phyloP scores from a whole-genome alignment of 768 basidiomycete genomes.

The Suillus subaureus region DNA sequence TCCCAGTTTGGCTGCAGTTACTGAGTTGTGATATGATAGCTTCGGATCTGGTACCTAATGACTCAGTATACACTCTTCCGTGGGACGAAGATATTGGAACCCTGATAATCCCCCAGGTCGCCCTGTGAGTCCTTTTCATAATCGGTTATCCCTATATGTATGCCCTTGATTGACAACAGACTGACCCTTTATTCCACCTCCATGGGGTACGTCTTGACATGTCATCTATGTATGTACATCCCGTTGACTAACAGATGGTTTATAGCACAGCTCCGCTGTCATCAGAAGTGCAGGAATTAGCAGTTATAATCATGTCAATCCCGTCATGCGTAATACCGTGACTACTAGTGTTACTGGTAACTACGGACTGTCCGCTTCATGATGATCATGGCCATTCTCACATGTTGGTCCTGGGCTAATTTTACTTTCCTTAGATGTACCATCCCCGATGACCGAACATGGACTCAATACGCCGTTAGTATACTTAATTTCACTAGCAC shows the following conservation, averaged over 20 bases:
- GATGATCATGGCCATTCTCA: background rate
- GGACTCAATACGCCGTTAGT: background rate
- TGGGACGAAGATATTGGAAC: conserved; percentile 37
- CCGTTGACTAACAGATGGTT: background rate
- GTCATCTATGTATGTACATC: background rate
- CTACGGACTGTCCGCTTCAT: background rate
- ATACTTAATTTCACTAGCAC: background rate
- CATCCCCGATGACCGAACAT: background rate
- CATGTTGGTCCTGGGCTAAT: background rate
- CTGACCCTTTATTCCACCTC: conserved; percentile 14
- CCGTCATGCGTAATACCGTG: background rate
- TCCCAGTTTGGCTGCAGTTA: conserved; percentile 49
- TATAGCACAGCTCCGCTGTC: background rate
- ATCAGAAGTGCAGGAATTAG: background rate
- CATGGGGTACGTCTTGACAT: conserved; percentile 17
- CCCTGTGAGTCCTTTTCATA: conserved; percentile 11
- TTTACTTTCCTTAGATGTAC: too few relatives aligned
- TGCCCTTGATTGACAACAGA: background rate
- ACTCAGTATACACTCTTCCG: conserved; percentile 46
- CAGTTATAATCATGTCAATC: background rate
- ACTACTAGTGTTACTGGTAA: background rate
- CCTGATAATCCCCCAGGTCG: conserved; percentile 6
- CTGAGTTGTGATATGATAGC: conserved; percentile 41
- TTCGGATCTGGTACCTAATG: conserved; percentile 38
- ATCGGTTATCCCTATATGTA: background rate